Percentiles rank a stretch among this genome's conserved stretches.
Conservation (phyloP, 176 grass and related monocot genomes). For the Leersia perrieri region DNA sequence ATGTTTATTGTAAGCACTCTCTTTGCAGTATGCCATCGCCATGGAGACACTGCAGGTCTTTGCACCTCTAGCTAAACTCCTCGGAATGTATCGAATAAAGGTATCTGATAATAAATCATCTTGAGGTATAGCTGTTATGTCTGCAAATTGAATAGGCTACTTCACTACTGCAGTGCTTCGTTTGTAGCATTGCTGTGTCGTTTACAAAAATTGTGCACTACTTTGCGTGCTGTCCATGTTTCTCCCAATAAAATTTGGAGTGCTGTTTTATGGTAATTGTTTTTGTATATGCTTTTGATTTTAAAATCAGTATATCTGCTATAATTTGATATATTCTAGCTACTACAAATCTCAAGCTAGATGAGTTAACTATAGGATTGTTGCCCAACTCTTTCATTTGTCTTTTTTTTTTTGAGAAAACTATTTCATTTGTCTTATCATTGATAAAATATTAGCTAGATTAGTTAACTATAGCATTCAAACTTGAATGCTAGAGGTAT, state of each 20-base stretch:
- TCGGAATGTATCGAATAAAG: conserved; percentile 99
- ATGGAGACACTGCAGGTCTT: conserved; percentile 92
- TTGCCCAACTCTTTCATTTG: neutral
- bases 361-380: conserved; percentile 4
- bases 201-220: neutral
- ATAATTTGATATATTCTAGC: conserved; percentile 6
- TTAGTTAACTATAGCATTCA: no score
- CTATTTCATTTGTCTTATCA: neutral
- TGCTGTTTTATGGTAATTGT: neutral
- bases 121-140: neutral
- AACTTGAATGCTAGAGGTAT: no score
- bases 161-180: conserved; percentile 6
- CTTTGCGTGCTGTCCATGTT: conserved; percentile 11
- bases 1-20: conserved; percentile 24
- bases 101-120: conserved; percentile 40
- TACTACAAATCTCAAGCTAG: conserved; percentile 1
- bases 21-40: conserved; percentile 71
- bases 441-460: no score
- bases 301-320: neutral
- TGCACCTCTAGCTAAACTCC: conserved; percentile 95
- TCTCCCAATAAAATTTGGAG: neutral
- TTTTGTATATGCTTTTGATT: conserved; percentile 11
- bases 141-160: conserved; percentile 58
- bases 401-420: no score
- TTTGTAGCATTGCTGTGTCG: conserved; percentile 11